Evolutionary conservation across 768 basidiomycete genomes (phyloP), one percentile per base, ranked within the genome.

Genomic region (Termitomyces sp.): DNA sequence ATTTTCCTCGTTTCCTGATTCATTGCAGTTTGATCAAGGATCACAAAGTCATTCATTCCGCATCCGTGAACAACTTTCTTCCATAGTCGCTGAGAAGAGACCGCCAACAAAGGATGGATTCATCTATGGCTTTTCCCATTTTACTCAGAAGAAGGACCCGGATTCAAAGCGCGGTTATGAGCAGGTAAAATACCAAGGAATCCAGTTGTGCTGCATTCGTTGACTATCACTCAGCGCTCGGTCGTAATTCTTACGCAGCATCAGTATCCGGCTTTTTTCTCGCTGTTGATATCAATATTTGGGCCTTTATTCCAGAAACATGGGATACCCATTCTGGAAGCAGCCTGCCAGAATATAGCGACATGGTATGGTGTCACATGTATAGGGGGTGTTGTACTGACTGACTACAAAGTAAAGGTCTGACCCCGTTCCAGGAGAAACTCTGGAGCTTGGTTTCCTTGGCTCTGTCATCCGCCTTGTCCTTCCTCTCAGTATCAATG

Each of bases 1-100:
- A 2, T 98, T 98, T 69, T 91, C 90, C 7, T 85, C 92, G 1
- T 94, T 98, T 65, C 94, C 94, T 0, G 94, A 98, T 67, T 93
- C 93, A 0, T 73, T 85, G 1, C 85, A 91, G 56, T 92, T 92
- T 57, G 86, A 90, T 47, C 87, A 95, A 67, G 93, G 93, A 6
- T 84, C 85, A 0, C 86, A 91, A 66, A 78, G 80, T 1, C 93
- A 96, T 70, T 93, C 91, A 0, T 96, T 96, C 74, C 86, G 94
- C 51, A 82, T 96, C 54, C 84, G 91, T 51, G 79, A 80, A 64
- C 75, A 79, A 53, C 63, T 70, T 6, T 56, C 60, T 38, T 61
- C 71, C 0, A 58, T 68, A 38, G 50, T 47, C 22, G 36, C 56
- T 54, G 64, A 68, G 26, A 72, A 75, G 58, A 55, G 78, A 40